These are phyloP conservation scores for Theileria orientalis DNA, from an alignment of 169 alveolate genomes.

Conservation along the genomic window DNA sequence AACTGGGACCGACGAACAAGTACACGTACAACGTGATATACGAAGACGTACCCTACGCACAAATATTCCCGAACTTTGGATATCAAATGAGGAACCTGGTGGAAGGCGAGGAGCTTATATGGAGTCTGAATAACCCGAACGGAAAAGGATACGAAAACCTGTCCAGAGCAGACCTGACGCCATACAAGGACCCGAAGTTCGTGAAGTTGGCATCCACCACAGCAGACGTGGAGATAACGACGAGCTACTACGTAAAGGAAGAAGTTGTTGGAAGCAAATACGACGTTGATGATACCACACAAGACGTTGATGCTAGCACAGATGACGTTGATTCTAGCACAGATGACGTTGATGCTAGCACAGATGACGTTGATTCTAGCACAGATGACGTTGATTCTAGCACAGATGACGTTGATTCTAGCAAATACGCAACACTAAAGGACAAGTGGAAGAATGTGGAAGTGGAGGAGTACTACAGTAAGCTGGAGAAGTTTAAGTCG, in stretches of 20 bases:
- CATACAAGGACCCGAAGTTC: neutral
- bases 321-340: too few relatives aligned
- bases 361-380: too few relatives aligned
- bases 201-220: neutral
- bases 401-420: too few relatives aligned
- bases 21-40: neutral
- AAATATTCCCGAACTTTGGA: neutral
- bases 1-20: neutral
- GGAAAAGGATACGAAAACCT: neutral
- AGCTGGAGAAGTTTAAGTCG: neutral
- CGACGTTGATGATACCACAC: too few relatives aligned
- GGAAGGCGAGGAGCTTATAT: neutral
- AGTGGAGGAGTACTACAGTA: neutral
- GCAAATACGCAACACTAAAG: too few relatives aligned
- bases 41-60: neutral
- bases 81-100: neutral
- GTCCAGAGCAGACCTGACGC: neutral
- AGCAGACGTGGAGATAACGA: neutral
- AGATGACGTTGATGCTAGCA: too few relatives aligned
- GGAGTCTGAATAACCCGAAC: neutral
- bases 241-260: neutral
- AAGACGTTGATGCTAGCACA: too few relatives aligned
- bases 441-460: neutral
- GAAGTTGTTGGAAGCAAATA: too few relatives aligned
- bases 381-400: too few relatives aligned